These are phyloP conservation scores for Aspergillus nomiae DNA, from an alignment of 2,329 filamentous ascomycete species.

Conservation along the genomic window DNA sequence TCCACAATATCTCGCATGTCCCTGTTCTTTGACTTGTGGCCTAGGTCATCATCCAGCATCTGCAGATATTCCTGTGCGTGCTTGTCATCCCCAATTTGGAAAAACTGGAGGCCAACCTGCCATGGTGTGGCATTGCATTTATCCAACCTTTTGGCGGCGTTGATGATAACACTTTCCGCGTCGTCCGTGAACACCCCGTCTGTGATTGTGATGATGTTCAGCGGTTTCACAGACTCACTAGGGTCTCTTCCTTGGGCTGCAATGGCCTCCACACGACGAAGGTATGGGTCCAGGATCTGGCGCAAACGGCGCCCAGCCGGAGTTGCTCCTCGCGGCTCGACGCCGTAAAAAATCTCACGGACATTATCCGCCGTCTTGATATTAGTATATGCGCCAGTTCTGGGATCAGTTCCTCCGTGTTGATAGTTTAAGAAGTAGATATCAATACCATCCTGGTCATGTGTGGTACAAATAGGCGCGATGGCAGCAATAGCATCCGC, in stretches of 20 bases:
- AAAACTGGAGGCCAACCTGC: conserved; percentile 93
- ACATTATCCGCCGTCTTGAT: conserved; percentile 63
- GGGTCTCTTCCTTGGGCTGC: conserved; percentile 36
- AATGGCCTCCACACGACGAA: conserved; percentile 56
- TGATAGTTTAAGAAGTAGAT: conserved; percentile 83
- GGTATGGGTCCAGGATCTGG: conserved; percentile 72
- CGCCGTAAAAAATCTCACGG: conserved; percentile 67
- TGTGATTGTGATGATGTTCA: conserved; percentile 92
- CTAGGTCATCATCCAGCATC: conserved; percentile 74
- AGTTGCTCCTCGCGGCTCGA: conserved; percentile 68
- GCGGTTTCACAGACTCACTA: conserved; percentile 63
- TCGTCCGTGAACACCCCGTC: conserved; percentile 84
- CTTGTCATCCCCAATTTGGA: conserved; percentile 80
- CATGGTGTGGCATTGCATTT: conserved; percentile 64
- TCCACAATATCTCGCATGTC: conserved; percentile 83
- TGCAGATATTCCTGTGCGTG: conserved; percentile 66
- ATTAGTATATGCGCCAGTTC: conserved; percentile 63
- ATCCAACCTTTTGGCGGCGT: conserved; percentile 66
- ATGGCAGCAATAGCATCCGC: conserved; percentile 70
- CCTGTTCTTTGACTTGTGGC: conserved; percentile 42
- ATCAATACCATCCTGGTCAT: conserved; percentile 85
- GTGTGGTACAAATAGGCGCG: conserved; percentile 75
- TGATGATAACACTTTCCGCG: conserved; percentile 68
- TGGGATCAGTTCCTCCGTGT: conserved; percentile 39
- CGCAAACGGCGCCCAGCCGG: conserved; percentile 73